Conservation (phyloP, 2,329 filamentous ascomycete species). For the Moelleriella libera region DNA sequence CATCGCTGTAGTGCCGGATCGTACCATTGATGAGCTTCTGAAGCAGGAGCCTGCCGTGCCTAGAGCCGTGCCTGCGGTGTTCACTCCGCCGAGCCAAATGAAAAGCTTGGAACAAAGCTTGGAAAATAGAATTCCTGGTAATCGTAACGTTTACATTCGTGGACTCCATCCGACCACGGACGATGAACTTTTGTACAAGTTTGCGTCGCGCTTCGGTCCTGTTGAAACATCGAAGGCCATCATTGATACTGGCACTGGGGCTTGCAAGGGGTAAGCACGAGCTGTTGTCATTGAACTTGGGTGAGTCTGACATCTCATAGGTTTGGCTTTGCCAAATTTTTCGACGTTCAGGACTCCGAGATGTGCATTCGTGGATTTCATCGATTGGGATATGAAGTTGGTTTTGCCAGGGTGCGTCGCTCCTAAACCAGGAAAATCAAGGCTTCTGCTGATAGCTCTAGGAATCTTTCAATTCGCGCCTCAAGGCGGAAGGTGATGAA, state of each 20-base stretch:
- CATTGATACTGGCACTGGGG: constrained; percentile 82
- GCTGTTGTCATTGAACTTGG: constrained; percentile 5
- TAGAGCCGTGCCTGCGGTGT: constrained; percentile 76
- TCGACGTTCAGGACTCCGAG: constrained; percentile 75
- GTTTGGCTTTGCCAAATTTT: constrained; percentile 96
- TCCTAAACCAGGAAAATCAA: background rate
- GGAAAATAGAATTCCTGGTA: constrained; percentile 79
- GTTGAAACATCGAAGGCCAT: constrained; percentile 98
- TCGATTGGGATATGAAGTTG: constrained; percentile 89
- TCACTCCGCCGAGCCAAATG: constrained; percentile 70
- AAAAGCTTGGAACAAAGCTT: constrained; percentile 89
- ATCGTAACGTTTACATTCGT: constrained; percentile 96
- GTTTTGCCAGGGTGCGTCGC: constrained; percentile 69
- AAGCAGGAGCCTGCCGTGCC: constrained; percentile 73
- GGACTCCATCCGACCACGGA: constrained; percentile 92
- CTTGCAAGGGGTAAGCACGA: constrained; percentile 76
- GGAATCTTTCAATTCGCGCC: constrained; percentile 96
- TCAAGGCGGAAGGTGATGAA: constrained; percentile 90
- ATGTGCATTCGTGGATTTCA: constrained; percentile 94
- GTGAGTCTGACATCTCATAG: constrained; percentile 29
- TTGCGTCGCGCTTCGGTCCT: constrained; percentile 76
- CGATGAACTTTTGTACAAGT: constrained; percentile 72
- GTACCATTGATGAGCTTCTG: constrained; percentile 48
- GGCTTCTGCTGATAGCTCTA: constrained; percentile 22
- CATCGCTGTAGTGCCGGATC: constrained; percentile 25